phyloP scores from a whole-genome alignment of 2,329 filamentous ascomycete species.

The Fusarium brachygibbosum region DNA sequence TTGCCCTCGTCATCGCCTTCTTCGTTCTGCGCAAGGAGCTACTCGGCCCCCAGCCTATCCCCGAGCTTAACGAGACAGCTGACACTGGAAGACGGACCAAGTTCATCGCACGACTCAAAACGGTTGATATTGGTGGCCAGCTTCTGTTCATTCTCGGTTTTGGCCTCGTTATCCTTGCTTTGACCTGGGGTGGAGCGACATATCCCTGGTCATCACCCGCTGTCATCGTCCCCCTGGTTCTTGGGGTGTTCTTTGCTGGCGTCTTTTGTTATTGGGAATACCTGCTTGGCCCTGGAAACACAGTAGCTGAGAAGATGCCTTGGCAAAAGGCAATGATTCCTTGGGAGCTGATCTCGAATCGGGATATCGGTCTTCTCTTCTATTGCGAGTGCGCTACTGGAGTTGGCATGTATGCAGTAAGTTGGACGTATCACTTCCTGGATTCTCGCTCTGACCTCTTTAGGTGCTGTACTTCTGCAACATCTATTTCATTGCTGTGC shows the following conservation, averaged over 20 bases:
- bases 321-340: constrained; percentile 74
- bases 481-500: constrained; percentile 75
- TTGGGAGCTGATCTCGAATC: constrained; percentile 67
- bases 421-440: not conserved
- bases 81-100: constrained; percentile 51
- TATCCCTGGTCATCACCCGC: constrained; percentile 65
- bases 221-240: constrained; percentile 63
- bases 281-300: constrained; percentile 64
- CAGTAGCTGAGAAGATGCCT: constrained; percentile 63
- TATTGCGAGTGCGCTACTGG: constrained; percentile 72
- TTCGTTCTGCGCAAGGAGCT: constrained; percentile 71
- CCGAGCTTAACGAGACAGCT: constrained; percentile 59
- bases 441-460: constrained; percentile 54
- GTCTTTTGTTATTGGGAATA: constrained; percentile 66
- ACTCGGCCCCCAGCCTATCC: constrained; percentile 64
- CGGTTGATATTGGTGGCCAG: constrained; percentile 69
- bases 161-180: constrained; percentile 66
- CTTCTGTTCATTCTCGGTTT: constrained; percentile 68
- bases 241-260: constrained; percentile 59
- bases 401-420: constrained; percentile 64
- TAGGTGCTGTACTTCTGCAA: constrained; percentile 76
- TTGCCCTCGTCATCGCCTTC: constrained; percentile 67
- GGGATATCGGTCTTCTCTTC: constrained; percentile 72
- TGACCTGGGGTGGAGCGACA: constrained; percentile 68
- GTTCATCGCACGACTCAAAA: constrained; percentile 64